A percentile compares a stretch with the other conserved stretches of the same genome.
These are phyloP conservation scores for Irpex sp. DNA, from an alignment of 1,284 basidiomycete species.

Conservation along the genomic window DNA sequence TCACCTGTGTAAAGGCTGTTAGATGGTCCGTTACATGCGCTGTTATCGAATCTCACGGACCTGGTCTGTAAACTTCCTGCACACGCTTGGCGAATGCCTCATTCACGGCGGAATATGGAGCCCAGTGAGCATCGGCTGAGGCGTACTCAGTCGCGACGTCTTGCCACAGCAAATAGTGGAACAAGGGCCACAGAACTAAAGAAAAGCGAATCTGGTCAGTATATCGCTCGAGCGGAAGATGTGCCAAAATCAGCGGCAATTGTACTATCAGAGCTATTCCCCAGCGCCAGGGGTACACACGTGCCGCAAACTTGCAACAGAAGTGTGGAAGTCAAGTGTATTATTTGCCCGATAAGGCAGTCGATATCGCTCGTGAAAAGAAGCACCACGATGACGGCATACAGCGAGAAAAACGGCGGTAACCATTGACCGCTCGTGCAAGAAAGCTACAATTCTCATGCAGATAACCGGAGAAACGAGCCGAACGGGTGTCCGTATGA, in stretches of 20 bases:
- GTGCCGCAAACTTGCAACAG: no score
- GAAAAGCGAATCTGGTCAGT: neutral
- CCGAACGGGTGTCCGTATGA: neutral
- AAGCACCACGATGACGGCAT: neutral
- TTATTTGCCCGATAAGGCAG: neutral
- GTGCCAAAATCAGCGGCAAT: no score
- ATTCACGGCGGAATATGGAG: conserved; percentile 84
- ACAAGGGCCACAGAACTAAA: conserved; percentile 91
- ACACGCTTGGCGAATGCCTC: conserved; percentile 81
- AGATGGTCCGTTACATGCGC: conserved; percentile 23
- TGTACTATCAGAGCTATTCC: no score
- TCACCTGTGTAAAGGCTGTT: conserved; percentile 52
- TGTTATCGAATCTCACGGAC: conserved; percentile 26
- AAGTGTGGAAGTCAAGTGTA: neutral
- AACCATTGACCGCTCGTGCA: neutral
- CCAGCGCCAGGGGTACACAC: no score
- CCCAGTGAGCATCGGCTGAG: conserved; percentile 83
- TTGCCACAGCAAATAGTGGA: conserved; percentile 98
- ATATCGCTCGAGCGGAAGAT: no score
- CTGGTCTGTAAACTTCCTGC: conserved; percentile 75
- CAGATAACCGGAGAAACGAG: neutral
- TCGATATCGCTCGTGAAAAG: neutral
- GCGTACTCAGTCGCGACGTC: conserved; percentile 83
- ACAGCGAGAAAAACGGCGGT: neutral
- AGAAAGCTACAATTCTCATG: neutral